Evolutionary conservation across 371 early-diverging fungal genomes (phyloP).

Genomic region (Apophysomyces elegans): DNA sequence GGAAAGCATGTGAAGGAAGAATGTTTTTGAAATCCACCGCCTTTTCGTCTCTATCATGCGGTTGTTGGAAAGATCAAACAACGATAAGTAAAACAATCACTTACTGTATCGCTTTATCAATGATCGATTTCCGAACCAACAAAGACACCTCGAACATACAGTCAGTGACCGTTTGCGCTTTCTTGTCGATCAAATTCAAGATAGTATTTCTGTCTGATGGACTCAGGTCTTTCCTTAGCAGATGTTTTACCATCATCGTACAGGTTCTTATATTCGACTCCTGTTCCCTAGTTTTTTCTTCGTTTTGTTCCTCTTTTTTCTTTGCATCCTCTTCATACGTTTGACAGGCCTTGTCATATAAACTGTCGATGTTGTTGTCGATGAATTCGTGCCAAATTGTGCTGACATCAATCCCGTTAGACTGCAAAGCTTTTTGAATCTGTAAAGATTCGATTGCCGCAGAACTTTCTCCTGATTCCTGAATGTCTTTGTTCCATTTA

Average conservation of each 20-base stretch:
- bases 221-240: neutral
- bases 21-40: neutral
- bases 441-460: neutral
- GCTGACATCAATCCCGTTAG: neutral
- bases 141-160: neutral
- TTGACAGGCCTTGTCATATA: neutral
- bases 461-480: conserved; percentile 5
- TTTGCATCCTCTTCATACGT: neutral
- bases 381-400: neutral
- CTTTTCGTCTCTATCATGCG: neutral
- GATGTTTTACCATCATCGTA: conserved; percentile 4
- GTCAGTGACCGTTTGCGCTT: neutral
- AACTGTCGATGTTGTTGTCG: neutral
- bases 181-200: neutral
- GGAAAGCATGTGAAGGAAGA: neutral
- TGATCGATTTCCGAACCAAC: neutral
- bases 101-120: neutral
- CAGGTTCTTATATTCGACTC: neutral
- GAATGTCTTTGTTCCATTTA: neutral
- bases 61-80: neutral
- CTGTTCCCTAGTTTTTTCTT: neutral
- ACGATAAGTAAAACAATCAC: neutral
- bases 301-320: neutral
- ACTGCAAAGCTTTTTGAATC: conserved; percentile 3
- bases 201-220: neutral